Conservation (phyloP, 169 alveolate species). For the Cystoisospora suis region DNA sequence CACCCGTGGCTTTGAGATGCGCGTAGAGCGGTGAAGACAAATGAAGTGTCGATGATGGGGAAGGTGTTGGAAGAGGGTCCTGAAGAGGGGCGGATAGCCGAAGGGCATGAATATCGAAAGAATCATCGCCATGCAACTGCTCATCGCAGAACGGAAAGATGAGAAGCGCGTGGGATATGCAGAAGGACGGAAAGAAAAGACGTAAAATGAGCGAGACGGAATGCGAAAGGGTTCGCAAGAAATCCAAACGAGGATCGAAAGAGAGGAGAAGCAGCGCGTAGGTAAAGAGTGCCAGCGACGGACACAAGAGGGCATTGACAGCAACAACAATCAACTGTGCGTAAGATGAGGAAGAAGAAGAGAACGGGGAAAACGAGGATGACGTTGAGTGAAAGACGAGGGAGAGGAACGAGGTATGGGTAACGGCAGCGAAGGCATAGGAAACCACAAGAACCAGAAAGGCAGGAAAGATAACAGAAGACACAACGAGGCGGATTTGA, state of each 20-base stretch:
- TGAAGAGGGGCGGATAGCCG: too few relatives aligned
- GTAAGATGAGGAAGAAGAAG: background rate
- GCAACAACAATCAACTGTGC: background rate
- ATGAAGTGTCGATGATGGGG: too few relatives aligned
- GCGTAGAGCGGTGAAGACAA: too few relatives aligned
- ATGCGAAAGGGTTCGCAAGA: background rate
- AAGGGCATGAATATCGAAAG: background rate
- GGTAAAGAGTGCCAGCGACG: background rate
- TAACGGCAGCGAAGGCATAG: background rate
- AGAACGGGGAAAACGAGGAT: background rate
- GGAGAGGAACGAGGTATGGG: background rate
- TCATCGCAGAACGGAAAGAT: background rate
- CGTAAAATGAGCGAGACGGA: background rate
- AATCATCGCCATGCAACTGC: background rate
- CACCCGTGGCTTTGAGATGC: too few relatives aligned
- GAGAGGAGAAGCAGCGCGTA: background rate
- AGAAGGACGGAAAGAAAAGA: background rate
- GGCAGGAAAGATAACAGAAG: background rate
- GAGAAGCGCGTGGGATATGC: background rate
- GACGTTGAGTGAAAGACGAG: background rate
- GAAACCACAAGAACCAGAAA: background rate
- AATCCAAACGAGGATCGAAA: background rate
- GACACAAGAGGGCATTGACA: background rate
- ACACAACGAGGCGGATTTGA: background rate
- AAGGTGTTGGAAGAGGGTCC: too few relatives aligned